Base-by-base conservation (phyloP, 2,329 filamentous ascomycete species). In the Xylogone sp. region DNA sequence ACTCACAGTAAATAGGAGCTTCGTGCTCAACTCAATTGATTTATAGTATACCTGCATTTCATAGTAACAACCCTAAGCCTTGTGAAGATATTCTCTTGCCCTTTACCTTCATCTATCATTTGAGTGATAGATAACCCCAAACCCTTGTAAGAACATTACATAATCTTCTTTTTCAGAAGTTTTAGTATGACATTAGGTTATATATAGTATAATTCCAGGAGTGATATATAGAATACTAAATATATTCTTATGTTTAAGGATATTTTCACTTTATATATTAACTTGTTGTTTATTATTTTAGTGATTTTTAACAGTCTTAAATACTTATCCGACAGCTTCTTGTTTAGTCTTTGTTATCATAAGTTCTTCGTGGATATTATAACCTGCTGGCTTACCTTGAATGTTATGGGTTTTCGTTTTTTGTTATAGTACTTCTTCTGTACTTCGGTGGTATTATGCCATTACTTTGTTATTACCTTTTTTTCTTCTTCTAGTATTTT, bases 321-420 rank as follows among this genome's bases (percentile, higher is more conserved):
- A 16, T 39, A 39, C n/a, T 39, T 9, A 16, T 39, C 34, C n/a
- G n/a, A 39, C 13, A 39, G n/a, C n/a, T 39, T 39, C 13, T 39
- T 39, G n/a, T 16, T 39, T 21, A 45, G 21, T 39, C 34, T 39
- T 18, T 16, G n/a, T 16, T 39, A 16, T 39, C 43, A 43, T n/a
- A 49, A 22, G 39, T 49, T 49, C 19, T 49, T 49, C 13, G 34
- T 27, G 9, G 16, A 42, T 21, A 49, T 24, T 22, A 49, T 49
- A 2, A 49, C 34, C 43, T 43, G 19, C 2, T 49, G 3, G 2
- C 43, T 13, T 3, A 49, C 20, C 43, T 42, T 24, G 42, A 49
- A 49, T 1, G 13, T 34, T 21, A 48, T 49, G 9, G 43, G 7
- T 24, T 42, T 42, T 21, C 43, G 42, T 49, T 49, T 42, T 29